Evolutionary conservation across 352 stramenopile species (phyloP).

Genomic region (Halophytophthora batemanensis): DNA sequence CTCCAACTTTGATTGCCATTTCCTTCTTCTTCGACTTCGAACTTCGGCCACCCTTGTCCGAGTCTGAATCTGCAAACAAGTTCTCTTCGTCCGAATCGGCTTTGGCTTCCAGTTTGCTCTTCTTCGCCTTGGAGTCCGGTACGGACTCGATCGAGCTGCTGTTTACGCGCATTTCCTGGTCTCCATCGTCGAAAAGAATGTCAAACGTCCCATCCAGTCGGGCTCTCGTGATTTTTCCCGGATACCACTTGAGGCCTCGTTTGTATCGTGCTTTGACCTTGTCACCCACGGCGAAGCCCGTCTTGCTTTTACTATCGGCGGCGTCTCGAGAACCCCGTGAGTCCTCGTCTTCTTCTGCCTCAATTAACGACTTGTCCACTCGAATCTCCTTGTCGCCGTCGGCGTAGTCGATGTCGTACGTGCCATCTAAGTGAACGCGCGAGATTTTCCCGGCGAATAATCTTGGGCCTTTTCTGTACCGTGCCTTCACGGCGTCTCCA

Average conservation of each 20-base stretch:
- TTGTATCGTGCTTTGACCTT: conserved; percentile 43
- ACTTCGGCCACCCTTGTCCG: conserved; percentile 10
- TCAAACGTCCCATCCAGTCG: conserved; percentile 59
- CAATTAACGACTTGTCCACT: conserved; percentile 23
- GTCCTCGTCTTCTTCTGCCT: conserved; percentile 5
- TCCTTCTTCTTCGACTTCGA: background rate
- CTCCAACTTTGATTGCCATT: conserved; percentile 17
- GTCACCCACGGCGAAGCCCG: conserved; percentile 30
- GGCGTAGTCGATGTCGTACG: conserved; percentile 69
- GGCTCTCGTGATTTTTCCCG: conserved; percentile 40
- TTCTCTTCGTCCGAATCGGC: conserved; percentile 16
- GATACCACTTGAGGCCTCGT: conserved; percentile 30
- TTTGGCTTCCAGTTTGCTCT: conserved; percentile 14
- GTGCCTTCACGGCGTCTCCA: conserved; percentile 25
- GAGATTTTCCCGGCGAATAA: conserved; percentile 51
- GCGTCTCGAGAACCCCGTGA: background rate
- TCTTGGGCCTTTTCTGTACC: conserved; percentile 42
- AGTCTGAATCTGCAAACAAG: conserved; percentile 28
- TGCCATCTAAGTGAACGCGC: conserved; percentile 42
- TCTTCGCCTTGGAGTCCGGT: conserved; percentile 6
- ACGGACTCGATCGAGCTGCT: conserved; percentile 13
- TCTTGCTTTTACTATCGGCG: conserved; percentile 7
- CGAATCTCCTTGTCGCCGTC: conserved; percentile 47
- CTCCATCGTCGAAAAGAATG: conserved; percentile 58
- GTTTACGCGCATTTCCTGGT: conserved; percentile 31